Conservation (phyloP, 2,329 filamentous ascomycete genomes). For the Epichloe uncinata region DNA sequence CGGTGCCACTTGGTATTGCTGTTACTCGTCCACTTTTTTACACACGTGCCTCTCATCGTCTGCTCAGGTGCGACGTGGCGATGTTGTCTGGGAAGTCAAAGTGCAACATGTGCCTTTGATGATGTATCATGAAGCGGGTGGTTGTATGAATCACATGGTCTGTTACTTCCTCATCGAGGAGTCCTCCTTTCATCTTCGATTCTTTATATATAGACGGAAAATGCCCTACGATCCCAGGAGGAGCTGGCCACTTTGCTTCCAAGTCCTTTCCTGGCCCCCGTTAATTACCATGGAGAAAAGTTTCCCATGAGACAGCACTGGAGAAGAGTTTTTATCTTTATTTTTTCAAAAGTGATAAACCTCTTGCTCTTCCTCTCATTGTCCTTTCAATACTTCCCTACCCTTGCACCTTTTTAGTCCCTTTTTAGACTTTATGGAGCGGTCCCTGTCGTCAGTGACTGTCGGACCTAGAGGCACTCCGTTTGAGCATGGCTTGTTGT, state of each 20-base stretch:
- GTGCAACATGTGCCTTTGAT: background rate
- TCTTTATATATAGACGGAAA: background rate
- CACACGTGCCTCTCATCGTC: background rate
- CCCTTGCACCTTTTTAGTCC: background rate
- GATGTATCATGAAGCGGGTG: background rate
- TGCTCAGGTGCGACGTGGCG: background rate
- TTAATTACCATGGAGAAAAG: background rate
- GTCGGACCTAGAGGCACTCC: background rate
- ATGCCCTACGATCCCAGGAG: background rate
- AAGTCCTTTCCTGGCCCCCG: background rate
- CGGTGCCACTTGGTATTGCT: background rate
- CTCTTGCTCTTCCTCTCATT: background rate
- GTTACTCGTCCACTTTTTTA: background rate
- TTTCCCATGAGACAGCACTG: background rate
- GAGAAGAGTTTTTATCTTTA: background rate
- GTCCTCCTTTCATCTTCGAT: background rate
- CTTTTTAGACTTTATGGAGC: background rate
- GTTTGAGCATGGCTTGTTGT: conserved; percentile 1
- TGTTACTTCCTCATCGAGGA: background rate
- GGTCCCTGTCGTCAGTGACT: background rate
- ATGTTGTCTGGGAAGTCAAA: background rate
- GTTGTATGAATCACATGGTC: background rate
- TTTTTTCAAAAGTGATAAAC: background rate
- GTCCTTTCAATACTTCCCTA: background rate
- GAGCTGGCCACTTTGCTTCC: background rate